Evolutionary conservation across 805 yeast genomes (phyloP).

Genomic region (Danielia oregonensis): DNA sequence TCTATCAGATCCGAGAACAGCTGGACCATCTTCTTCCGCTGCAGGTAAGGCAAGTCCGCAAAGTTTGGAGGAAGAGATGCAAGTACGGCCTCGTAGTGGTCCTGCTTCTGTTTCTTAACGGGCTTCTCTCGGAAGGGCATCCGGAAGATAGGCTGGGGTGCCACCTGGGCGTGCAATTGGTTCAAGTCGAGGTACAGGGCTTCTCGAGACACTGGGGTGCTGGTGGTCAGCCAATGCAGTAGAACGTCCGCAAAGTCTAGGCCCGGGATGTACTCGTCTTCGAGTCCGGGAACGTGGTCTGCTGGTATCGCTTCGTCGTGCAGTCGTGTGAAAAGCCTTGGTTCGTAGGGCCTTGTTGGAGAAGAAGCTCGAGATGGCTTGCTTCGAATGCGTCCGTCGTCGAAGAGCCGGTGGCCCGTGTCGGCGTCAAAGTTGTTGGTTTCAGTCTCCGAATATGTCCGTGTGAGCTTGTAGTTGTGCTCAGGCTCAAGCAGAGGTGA

Average conservation of each 20-base stretch:
- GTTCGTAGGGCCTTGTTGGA: slow-evolving; percentile 5
- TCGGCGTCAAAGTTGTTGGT: slow-evolving; percentile 53
- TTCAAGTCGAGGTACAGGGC: slow-evolving; percentile 40
- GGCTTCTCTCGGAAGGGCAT: background rate
- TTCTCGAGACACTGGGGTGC: slow-evolving; percentile 26
- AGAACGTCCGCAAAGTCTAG: slow-evolving; percentile 52
- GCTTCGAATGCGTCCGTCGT: slow-evolving; percentile 51
- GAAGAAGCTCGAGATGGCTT: slow-evolving; percentile 19
- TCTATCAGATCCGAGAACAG: slow-evolving; percentile 38
- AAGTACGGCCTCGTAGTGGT: slow-evolving; percentile 39
- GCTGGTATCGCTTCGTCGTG: slow-evolving; percentile 22
- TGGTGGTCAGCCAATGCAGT: slow-evolving; percentile 38
- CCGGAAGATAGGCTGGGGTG: slow-evolving; percentile 36
- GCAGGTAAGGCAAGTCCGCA: slow-evolving; percentile 56
- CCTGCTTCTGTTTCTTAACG: slow-evolving; percentile 7
- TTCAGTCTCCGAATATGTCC: slow-evolving; percentile 66
- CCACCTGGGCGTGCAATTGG: slow-evolving; percentile 39
- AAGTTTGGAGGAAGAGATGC: slow-evolving; percentile 41
- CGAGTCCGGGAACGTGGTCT: slow-evolving; percentile 43
- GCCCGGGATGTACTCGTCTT: slow-evolving; percentile 77
- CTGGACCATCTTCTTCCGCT: slow-evolving; percentile 45
- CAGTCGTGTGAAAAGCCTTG: slow-evolving; percentile 29
- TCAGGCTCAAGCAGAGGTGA: slow-evolving; percentile 3
- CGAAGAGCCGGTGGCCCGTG: slow-evolving; percentile 52
- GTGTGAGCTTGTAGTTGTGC: slow-evolving; percentile 31